Conservation (phyloP, 805 yeast genomes). For the Saturnispora bothae region DNA sequence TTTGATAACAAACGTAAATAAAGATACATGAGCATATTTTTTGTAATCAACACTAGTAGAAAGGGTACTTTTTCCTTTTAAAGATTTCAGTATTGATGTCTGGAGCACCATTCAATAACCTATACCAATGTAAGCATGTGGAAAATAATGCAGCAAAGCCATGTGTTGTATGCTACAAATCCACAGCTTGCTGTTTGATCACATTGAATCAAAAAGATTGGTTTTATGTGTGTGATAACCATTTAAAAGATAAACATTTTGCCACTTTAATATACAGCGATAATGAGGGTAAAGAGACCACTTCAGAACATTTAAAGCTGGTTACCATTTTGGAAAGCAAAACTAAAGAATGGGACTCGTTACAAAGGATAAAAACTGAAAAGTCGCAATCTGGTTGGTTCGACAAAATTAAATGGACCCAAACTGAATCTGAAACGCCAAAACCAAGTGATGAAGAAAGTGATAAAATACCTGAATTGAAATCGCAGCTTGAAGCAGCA, state of each 20-base stretch:
- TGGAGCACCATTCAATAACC: slow-evolving; percentile 21
- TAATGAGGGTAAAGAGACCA: slow-evolving; percentile 11
- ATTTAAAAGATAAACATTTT: slow-evolving; percentile 36
- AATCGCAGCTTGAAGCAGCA: slow-evolving; percentile 5
- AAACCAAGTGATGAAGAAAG: slow-evolving; percentile 4
- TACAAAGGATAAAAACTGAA: slow-evolving; percentile 22
- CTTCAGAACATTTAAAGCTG: slow-evolving; percentile 17
- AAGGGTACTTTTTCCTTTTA: neutral
- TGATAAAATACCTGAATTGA: slow-evolving; percentile 7
- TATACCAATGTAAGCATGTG: slow-evolving; percentile 33
- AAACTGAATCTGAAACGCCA: neutral
- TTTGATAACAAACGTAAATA: neutral
- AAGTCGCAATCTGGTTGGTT: slow-evolving; percentile 6
- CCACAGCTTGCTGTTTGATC: slow-evolving; percentile 36
- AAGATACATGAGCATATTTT: too few relatives aligned
- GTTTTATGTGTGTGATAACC: slow-evolving; percentile 41
- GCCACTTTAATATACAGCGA: slow-evolving; percentile 30
- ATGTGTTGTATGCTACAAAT: slow-evolving; percentile 42
- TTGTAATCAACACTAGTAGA: neutral
- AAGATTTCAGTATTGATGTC: neutral
- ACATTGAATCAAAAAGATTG: slow-evolving; percentile 36
- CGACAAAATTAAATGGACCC: slow-evolving; percentile 1
- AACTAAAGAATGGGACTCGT: slow-evolving; percentile 27
- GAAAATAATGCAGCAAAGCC: slow-evolving; percentile 33
- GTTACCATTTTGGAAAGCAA: slow-evolving; percentile 17